Evolutionary conservation across 345 rosid species (phyloP).

Genomic region (Euphorbia lathyris): DNA sequence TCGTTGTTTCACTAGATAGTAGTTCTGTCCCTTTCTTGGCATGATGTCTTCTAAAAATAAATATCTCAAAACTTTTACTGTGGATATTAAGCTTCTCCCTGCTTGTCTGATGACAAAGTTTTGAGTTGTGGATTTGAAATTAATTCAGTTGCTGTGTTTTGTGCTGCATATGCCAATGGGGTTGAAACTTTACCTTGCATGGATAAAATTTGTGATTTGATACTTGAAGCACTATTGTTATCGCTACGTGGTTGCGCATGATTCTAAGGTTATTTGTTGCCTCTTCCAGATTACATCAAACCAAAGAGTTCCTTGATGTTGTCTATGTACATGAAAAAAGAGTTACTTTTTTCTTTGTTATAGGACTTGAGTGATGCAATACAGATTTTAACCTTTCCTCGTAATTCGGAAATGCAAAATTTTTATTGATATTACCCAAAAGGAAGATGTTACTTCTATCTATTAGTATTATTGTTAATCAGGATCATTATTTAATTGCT

Average conservation of each 20-base stretch:
- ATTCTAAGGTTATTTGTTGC: background rate
- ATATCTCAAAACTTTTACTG: background rate
- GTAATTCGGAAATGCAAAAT: background rate
- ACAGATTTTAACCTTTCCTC: background rate
- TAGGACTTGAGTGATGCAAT: background rate
- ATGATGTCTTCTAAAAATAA: background rate
- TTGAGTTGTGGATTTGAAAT: background rate
- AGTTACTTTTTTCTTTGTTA: background rate
- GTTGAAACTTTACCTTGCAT: background rate
- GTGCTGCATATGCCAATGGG: background rate
- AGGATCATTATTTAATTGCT: background rate
- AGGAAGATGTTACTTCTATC: background rate
- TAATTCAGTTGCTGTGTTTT: background rate
- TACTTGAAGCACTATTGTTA: too few species aligned
- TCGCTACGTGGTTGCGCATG: too few species aligned
- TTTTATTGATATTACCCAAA: background rate
- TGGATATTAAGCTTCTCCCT: background rate
- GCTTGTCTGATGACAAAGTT: background rate
- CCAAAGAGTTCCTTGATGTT: background rate
- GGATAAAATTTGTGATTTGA: too few species aligned
- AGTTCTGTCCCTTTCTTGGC: background rate
- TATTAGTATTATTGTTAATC: too few species aligned
- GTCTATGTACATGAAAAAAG: background rate
- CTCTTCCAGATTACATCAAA: background rate
- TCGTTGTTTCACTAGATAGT: background rate